Evolutionary conservation across 257 asterid genomes (phyloP).

Genomic region (Solanum arcanum): DNA sequence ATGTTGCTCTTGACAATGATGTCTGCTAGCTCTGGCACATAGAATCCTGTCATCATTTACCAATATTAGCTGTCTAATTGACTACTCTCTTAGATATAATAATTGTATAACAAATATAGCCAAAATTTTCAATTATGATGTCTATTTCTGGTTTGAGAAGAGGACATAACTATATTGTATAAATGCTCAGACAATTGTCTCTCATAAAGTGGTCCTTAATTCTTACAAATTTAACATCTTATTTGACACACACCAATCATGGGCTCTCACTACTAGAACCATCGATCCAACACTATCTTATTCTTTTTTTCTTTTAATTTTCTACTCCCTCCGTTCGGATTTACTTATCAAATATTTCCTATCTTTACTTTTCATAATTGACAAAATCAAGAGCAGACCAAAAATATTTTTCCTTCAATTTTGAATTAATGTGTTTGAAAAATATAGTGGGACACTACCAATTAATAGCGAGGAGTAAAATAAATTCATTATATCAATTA

Average conservation of each 20-base stretch:
- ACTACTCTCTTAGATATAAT: not conserved
- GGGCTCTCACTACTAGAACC: not conserved
- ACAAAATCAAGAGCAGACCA: too few species aligned
- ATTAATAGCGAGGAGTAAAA: too few species aligned
- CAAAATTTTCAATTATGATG: not conserved
- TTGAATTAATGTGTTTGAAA: too few species aligned
- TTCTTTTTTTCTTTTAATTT: not conserved
- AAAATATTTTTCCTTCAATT: too few species aligned
- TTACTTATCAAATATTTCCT: not conserved
- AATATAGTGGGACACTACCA: too few species aligned
- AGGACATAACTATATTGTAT: not conserved
- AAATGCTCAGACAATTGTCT: not conserved
- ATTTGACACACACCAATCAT: not conserved
- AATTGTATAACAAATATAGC: not conserved
- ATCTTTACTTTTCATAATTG: too few species aligned
- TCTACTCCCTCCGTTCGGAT: not conserved
- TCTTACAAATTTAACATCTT: not conserved
- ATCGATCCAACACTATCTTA: not conserved
- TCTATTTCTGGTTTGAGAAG: not conserved
- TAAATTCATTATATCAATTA: too few species aligned
- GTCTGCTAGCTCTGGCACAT: conserved; percentile 32
- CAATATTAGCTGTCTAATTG: not conserved
- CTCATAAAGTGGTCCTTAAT: not conserved
- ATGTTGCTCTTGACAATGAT: conserved; percentile 15
- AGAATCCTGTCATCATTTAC: conserved; percentile 9